Evolutionary conservation across 371 early-diverging fungal species (phyloP).

Genomic region (Sporodiniella umbellata): DNA sequence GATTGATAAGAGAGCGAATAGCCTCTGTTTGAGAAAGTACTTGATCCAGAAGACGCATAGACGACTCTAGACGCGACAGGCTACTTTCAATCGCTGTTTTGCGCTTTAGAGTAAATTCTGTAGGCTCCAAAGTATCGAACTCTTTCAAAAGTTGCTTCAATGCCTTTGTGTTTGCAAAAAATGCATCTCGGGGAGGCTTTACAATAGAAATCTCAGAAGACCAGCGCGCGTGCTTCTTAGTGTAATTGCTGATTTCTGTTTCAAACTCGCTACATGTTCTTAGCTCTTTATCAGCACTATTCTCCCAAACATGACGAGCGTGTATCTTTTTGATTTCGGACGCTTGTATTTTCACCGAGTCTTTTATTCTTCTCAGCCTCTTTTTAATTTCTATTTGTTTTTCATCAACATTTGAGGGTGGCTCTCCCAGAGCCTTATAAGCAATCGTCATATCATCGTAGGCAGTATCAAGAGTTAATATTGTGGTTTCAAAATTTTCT

Average conservation of each 20-base stretch:
- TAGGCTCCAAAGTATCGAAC: background rate
- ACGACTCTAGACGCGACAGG: constrained; percentile 4
- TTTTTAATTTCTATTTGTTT: constrained; percentile 5
- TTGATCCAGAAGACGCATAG: constrained; percentile 6
- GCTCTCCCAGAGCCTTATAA: background rate
- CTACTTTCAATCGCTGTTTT: constrained; percentile 2
- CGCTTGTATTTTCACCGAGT: constrained; percentile 4
- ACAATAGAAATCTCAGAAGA: background rate
- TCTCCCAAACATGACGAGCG: constrained; percentile 19
- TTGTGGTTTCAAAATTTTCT: too few relatives aligned
- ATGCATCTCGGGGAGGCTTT: background rate
- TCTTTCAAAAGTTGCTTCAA: background rate
- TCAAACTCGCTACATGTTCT: constrained; percentile 13
- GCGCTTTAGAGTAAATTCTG: constrained; percentile 5
- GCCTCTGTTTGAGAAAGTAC: constrained; percentile 8
- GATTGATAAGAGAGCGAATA: background rate
- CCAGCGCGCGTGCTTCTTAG: constrained; percentile 23
- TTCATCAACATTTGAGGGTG: background rate
- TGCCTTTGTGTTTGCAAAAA: background rate
- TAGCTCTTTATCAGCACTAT: constrained; percentile 5
- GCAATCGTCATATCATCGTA: background rate
- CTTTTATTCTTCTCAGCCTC: constrained; percentile 8
- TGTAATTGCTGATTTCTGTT: constrained; percentile 13
- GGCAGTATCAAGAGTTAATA: background rate
- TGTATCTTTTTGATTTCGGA: constrained; percentile 14